Evolutionary conservation across 441 rosid species (phyloP).

Genomic region (Euphorbia schlechtendalii): DNA sequence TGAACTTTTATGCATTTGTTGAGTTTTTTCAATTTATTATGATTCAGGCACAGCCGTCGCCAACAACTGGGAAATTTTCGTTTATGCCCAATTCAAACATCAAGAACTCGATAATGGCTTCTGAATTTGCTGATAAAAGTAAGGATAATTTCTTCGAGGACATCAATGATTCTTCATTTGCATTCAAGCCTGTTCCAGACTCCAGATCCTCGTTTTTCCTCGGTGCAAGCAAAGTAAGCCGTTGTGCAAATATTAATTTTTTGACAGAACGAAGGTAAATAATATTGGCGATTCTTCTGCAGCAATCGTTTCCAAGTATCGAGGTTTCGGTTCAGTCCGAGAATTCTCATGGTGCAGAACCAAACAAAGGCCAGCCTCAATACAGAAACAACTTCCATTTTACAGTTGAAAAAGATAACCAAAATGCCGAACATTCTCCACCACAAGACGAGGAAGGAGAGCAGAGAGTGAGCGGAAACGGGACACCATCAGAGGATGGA

Average conservation of each 20-base stretch:
- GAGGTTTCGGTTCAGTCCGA: constrained; percentile 56
- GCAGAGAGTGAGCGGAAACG: constrained; percentile 65
- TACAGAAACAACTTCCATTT: constrained; percentile 29
- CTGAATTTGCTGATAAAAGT: constrained; percentile 39
- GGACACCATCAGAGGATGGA: constrained; percentile 51
- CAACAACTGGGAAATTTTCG: constrained; percentile 86
- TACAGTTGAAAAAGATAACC: constrained; percentile 35
- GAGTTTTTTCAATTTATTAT: constrained; percentile 10
- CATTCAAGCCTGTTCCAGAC: constrained; percentile 64
- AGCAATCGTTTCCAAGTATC: constrained; percentile 39
- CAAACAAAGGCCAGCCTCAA: constrained; percentile 33
- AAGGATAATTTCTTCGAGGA: constrained; percentile 59
- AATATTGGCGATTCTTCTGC: constrained; percentile 22
- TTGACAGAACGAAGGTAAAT: background rate
- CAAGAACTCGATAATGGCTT: constrained; percentile 27
- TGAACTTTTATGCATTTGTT: constrained; percentile 3
- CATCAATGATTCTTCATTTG: constrained; percentile 54
- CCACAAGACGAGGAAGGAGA: constrained; percentile 67
- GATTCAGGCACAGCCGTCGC: constrained; percentile 89
- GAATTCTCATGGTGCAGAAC: constrained; percentile 35
- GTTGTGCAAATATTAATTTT: background rate
- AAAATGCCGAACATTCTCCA: constrained; percentile 42
- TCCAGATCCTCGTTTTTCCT: constrained; percentile 45
- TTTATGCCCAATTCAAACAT: constrained; percentile 41
- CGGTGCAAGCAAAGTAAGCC: constrained; percentile 47